These are phyloP conservation scores for Microsporum canis DNA, from an alignment of 2,329 filamentous ascomycete genomes.

Conservation along the genomic window DNA sequence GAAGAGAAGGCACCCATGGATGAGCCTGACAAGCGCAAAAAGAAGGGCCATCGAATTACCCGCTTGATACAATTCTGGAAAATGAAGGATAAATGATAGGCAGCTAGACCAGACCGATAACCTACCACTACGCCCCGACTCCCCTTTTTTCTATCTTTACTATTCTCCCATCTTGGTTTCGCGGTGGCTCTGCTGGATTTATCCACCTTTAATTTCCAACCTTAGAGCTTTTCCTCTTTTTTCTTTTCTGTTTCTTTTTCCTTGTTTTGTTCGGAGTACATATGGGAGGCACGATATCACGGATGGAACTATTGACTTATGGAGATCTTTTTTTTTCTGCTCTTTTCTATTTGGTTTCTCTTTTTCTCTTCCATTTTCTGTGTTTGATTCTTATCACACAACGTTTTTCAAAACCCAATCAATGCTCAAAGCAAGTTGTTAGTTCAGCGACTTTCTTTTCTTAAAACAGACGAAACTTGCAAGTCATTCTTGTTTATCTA, in stretches of 20 bases:
- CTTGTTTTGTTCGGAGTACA: conserved; percentile 7
- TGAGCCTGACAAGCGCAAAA: conserved; percentile 31
- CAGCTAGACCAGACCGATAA: conserved; percentile 10
- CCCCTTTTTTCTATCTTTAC: background rate
- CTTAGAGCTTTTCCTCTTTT: background rate
- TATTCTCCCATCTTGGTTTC: background rate
- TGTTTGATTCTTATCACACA: conserved; percentile 11
- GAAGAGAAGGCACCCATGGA: conserved; percentile 35
- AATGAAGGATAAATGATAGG: conserved; percentile 36
- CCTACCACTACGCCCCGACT: background rate
- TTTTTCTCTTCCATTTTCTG: conserved; percentile 6
- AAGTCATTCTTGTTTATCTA: background rate
- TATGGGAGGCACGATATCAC: conserved; percentile 12
- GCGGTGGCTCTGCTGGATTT: background rate
- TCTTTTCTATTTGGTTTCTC: background rate
- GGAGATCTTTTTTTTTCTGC: conserved; percentile 2
- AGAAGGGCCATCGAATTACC: conserved; percentile 36
- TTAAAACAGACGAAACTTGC: background rate
- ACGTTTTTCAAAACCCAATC: conserved; percentile 11
- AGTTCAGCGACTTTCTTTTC: background rate
- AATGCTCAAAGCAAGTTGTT: background rate
- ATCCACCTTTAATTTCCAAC: background rate
- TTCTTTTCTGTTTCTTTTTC: conserved; percentile 2
- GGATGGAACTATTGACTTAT: conserved; percentile 13
- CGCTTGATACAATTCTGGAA: conserved; percentile 42